Conservation (phyloP, 495 filamentous ascomycete species). For the Penicillium arizonense region DNA sequence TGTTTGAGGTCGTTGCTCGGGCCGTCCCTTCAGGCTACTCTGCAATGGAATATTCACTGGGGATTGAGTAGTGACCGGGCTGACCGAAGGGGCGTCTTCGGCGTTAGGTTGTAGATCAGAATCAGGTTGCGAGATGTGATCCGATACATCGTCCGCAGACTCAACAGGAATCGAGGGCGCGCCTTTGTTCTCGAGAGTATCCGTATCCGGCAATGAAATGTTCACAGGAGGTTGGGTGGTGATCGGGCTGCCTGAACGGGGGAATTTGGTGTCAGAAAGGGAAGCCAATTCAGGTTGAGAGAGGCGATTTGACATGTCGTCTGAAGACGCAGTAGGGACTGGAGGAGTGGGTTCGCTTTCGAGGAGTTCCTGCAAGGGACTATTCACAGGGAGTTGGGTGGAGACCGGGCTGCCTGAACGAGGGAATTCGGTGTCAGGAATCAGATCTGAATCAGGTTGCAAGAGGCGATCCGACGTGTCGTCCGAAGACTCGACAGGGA, state of each 20-base stretch:
- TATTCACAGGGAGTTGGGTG: constrained; percentile 3
- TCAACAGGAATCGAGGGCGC: constrained; percentile 15
- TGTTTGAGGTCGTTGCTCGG: constrained; percentile 3
- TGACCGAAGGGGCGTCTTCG: constrained; percentile 22
- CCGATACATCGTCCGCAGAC: constrained; percentile 13
- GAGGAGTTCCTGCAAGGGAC: constrained; percentile 11
- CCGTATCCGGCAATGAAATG: too few species aligned
- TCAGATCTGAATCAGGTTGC: constrained; percentile 11
- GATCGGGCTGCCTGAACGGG: too few species aligned
- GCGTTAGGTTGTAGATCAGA: constrained; percentile 18
- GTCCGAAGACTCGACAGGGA: constrained; percentile 19
- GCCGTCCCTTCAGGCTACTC: constrained; percentile 16
- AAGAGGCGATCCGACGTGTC: constrained; percentile 11
- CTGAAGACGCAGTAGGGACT: too few species aligned
- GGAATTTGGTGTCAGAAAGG: too few species aligned
- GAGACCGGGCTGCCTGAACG: constrained; percentile 21
- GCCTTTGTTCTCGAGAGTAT: background rate
- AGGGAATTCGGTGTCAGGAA: constrained; percentile 23
- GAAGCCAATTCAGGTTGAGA: too few species aligned
- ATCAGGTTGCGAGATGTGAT: constrained; percentile 11
- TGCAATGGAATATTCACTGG: constrained; percentile 7
- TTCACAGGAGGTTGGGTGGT: too few species aligned
- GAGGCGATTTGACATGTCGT: too few species aligned
- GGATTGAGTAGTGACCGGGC: constrained; percentile 5
- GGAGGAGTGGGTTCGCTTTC: constrained; percentile 12